These are phyloP conservation scores for Hypomyces perniciosus DNA, from an alignment of 2,329 filamentous ascomycete species.

Conservation along the genomic window DNA sequence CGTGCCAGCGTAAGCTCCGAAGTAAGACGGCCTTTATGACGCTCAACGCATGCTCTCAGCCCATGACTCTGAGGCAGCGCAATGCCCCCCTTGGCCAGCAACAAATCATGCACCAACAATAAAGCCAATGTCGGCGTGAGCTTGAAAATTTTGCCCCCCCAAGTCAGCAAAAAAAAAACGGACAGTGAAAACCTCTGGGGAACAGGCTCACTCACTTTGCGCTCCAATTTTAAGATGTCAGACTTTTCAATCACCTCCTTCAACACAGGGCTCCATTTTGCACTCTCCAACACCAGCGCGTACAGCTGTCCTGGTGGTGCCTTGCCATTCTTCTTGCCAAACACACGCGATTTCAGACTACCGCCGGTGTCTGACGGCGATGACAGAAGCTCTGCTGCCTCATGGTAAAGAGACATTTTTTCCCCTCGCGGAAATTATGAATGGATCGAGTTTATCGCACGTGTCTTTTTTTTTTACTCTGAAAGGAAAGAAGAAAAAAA, in stretches of 20 bases:
- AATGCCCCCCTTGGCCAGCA: slow-evolving; percentile 76
- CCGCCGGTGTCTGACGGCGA: slow-evolving; percentile 53
- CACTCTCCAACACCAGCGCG: slow-evolving; percentile 76
- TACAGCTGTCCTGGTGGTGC: slow-evolving; percentile 77
- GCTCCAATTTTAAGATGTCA: slow-evolving; percentile 70
- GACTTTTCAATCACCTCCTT: slow-evolving; percentile 85
- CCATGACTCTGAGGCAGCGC: slow-evolving; percentile 75
- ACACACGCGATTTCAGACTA: slow-evolving; percentile 82
- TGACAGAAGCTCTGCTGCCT: slow-evolving; percentile 70
- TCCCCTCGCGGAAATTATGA: background rate
- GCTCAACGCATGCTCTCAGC: slow-evolving; percentile 66
- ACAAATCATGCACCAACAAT: slow-evolving; percentile 77
- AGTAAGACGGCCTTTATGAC: slow-evolving; percentile 72
- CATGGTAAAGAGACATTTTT: slow-evolving; percentile 88
- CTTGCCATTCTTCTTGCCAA: slow-evolving; percentile 66
- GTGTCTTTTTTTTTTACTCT: background rate
- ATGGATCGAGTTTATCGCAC: background rate
- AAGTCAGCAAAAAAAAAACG: background rate
- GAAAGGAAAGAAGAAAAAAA: background rate
- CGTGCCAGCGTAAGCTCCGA: slow-evolving; percentile 80
- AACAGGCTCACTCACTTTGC: slow-evolving; percentile 55
- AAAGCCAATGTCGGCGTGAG: slow-evolving; percentile 74
- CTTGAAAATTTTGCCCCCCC: slow-evolving; percentile 37
- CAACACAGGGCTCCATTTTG: slow-evolving; percentile 83
- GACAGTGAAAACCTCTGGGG: background rate